Conservation (phyloP, 805 yeast species). For the Clavispora fructus region DNA sequence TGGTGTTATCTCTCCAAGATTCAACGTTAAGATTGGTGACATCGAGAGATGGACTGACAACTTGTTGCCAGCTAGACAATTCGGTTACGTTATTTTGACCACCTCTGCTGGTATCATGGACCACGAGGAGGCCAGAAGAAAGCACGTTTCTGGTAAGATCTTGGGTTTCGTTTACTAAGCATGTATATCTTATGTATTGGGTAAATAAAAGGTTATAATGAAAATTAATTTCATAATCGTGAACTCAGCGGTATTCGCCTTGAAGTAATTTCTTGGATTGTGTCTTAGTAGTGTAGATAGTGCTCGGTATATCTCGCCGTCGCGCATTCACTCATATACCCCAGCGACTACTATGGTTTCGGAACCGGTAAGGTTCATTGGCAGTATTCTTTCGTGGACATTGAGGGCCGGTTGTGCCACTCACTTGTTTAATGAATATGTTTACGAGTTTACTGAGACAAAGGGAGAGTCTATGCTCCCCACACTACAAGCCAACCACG, state of each 20-base stretch:
- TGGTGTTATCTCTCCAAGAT: constrained; percentile 98
- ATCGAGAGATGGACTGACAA: constrained; percentile 98
- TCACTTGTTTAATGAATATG: constrained; percentile 62
- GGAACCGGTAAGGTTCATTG: constrained; percentile 23
- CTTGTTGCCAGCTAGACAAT: constrained; percentile 98
- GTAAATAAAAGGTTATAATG: constrained; percentile 3
- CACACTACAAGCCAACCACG: constrained; percentile 67
- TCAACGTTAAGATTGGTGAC: constrained; percentile 92
- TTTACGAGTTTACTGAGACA: constrained; percentile 75
- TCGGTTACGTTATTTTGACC: constrained; percentile 95
- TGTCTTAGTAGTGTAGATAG: background rate
- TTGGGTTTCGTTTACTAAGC: constrained; percentile 91
- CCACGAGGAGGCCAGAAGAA: constrained; percentile 99
- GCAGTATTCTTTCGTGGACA: constrained; percentile 43
- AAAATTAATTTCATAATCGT: background rate
- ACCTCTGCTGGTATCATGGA: constrained; percentile 99
- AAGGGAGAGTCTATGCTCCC: constrained; percentile 96
- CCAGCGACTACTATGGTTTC: background rate
- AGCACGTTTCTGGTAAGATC: constrained; percentile 98
- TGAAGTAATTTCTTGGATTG: too few species aligned
- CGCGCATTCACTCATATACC: background rate
- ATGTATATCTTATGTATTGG: background rate
- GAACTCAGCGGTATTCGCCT: background rate
- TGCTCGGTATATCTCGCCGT: background rate
- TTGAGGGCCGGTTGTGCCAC: constrained; percentile 56